A percentile compares a stretch with the other conserved stretches of the same genome.
These are phyloP conservation scores for Solanum pimpinellifolium DNA, from an alignment of 257 asterid species.

Conservation along the genomic window DNA sequence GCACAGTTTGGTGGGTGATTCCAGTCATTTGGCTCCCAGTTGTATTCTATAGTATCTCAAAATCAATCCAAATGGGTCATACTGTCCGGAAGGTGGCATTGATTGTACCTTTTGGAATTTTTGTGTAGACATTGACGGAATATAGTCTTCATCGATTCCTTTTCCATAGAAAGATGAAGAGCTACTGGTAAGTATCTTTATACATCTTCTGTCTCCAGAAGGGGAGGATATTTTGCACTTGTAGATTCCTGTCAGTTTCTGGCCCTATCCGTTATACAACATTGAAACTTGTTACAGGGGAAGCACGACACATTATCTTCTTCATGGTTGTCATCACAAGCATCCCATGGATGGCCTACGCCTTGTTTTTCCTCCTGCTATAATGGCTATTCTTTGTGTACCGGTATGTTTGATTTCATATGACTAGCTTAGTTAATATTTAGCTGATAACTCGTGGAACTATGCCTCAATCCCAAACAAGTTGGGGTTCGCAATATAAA, in stretches of 20 bases:
- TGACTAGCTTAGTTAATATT: not conserved
- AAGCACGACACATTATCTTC: slow-evolving; percentile 55
- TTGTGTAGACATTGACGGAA: slow-evolving; percentile 49
- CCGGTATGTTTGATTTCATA: slow-evolving; percentile 34
- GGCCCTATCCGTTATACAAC: not conserved
- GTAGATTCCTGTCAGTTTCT: not conserved
- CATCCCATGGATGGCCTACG: slow-evolving; percentile 83
- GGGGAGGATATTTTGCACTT: not conserved
- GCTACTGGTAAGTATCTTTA: slow-evolving; percentile 25
- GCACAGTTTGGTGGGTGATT: slow-evolving; percentile 59
- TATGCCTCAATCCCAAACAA: not conserved
- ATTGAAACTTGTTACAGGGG: slow-evolving; percentile 33
- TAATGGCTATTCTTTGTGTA: slow-evolving; percentile 36
- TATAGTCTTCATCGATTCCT: slow-evolving; percentile 60
- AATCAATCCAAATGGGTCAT: slow-evolving; percentile 16
- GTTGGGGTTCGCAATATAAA: not conserved
- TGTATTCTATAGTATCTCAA: slow-evolving; percentile 25
- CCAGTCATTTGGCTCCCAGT: slow-evolving; percentile 65
- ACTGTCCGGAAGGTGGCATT: not conserved
- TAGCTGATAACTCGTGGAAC: not conserved
- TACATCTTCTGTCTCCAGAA: too few relatives aligned
- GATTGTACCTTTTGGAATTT: slow-evolving; percentile 29
- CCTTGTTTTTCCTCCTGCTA: slow-evolving; percentile 75
- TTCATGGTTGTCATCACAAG: slow-evolving; percentile 87
- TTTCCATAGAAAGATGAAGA: slow-evolving; percentile 49